Evolutionary conservation across 139 green algal genomes (phyloP), one percentile per base, ranked within the genome.

Genomic region (Tetratostichococcus sp.): DNA sequence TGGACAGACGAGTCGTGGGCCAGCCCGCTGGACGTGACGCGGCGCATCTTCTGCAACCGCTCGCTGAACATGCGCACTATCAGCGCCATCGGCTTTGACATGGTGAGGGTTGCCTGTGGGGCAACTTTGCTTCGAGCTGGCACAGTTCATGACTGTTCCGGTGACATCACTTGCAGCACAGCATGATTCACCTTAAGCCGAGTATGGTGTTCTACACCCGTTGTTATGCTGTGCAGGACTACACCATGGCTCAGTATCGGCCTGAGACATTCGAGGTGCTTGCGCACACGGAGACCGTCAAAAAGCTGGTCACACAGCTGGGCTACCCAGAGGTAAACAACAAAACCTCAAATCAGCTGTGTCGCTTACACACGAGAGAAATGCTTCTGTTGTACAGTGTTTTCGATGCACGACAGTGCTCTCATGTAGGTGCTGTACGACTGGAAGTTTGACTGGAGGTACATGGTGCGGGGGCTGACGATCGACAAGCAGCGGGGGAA

Each of bases 181-280:
- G n/a, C n/a, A n/a, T n/a, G n/a, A n/a, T n/a, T n/a, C n/a, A n/a
- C n/a, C n/a, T n/a, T n/a, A n/a, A n/a, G n/a, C n/a, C n/a, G n/a
- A n/a, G n/a, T n/a, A n/a, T n/a, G n/a, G n/a, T n/a, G n/a, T n/a
- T n/a, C n/a, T n/a, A n/a, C n/a, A n/a, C n/a, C n/a, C n/a, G n/a
- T n/a, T n/a, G n/a, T n/a, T n/a, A n/a, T n/a, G n/a, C n/a, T n/a
- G 39, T 85, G 30, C 81, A 84, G 76, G 95, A 98, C 83, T 98
- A 98, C 85, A 97, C 92, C 0, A 77, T 94, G 23, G 77, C 79
- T 4, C 85, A 90, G 74, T 97, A 98, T 86, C 87, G 88, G 65
- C 90, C 95, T 2, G 94, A 98, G 72, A 95, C 92, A 0, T 98
- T 99, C 82, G 95, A 99, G 87, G 79, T 80, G 14, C 81, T 98